These are phyloP conservation scores for Talaromyces sp. DNA, from an alignment of 2,329 filamentous ascomycete species.

Conservation along the genomic window DNA sequence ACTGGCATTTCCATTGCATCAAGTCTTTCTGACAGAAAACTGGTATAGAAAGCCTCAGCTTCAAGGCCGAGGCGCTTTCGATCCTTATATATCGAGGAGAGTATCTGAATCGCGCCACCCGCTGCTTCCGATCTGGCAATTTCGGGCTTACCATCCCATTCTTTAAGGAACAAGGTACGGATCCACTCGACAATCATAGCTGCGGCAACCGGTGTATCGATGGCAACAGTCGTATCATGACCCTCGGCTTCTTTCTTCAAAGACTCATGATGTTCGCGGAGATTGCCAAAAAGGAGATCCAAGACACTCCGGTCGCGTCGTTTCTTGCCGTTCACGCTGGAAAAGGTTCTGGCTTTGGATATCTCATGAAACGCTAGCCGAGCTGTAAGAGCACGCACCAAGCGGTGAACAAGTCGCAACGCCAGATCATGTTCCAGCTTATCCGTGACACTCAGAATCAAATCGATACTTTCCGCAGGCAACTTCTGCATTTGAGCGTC, in stretches of 20 bases:
- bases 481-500: constrained; percentile 33
- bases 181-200: constrained; percentile 42
- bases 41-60: constrained; percentile 66
- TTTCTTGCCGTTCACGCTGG: constrained; percentile 25
- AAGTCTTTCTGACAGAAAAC: constrained; percentile 69
- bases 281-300: constrained; percentile 33
- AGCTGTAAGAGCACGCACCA: constrained; percentile 47
- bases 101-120: constrained; percentile 69
- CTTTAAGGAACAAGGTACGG: constrained; percentile 65
- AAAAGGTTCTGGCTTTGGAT: constrained; percentile 32
- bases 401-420: constrained; percentile 45
- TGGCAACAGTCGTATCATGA: constrained; percentile 5
- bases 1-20: constrained; percentile 70
- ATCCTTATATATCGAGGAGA: constrained; percentile 69
- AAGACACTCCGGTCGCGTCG: constrained; percentile 29
- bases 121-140: constrained; percentile 66
- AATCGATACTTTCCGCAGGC: constrained; percentile 24
- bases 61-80: constrained; percentile 60
- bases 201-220: constrained; percentile 22
- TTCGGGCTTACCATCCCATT: constrained; percentile 73
- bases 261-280: constrained; percentile 27
- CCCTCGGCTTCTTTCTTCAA: constrained; percentile 10
- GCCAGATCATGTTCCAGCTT: constrained; percentile 49
- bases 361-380: constrained; percentile 48
- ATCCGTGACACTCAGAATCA: constrained; percentile 36